These are phyloP conservation scores for Globisporangium echinulatum DNA, from an alignment of 352 stramenopile species.

Conservation along the genomic window DNA sequence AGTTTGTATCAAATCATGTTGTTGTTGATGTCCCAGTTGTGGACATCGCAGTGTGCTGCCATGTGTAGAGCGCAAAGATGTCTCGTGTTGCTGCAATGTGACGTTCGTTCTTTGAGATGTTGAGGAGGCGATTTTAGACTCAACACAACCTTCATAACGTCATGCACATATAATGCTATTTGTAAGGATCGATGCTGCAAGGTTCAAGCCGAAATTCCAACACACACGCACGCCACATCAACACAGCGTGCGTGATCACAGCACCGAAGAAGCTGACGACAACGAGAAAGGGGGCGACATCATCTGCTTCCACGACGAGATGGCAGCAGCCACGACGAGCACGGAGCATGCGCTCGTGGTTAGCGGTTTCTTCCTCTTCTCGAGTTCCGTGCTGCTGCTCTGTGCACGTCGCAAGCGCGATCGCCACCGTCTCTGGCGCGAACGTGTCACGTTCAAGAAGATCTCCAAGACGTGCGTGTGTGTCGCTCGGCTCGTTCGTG, in stretches of 20 bases:
- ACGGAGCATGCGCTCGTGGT: slow-evolving; percentile 34
- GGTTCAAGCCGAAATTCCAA: not conserved
- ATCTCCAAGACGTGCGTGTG: slow-evolving; percentile 68
- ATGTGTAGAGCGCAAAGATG: too few relatives aligned
- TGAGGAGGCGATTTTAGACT: too few relatives aligned
- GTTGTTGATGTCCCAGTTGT: too few relatives aligned
- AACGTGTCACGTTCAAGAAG: slow-evolving; percentile 81
- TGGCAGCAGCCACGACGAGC: not conserved
- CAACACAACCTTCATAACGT: too few relatives aligned
- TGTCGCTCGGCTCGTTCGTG: not conserved
- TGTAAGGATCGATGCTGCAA: too few relatives aligned
- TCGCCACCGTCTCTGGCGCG: slow-evolving; percentile 59
- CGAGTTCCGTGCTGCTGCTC: slow-evolving; percentile 52
- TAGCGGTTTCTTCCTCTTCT: slow-evolving; percentile 71
- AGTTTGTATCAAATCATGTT: too few relatives aligned
- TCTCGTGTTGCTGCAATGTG: too few relatives aligned
- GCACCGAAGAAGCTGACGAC: not conserved
- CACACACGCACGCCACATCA: not conserved
- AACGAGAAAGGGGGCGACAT: not conserved
- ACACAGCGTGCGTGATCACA: not conserved
- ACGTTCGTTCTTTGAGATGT: too few relatives aligned
- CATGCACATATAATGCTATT: too few relatives aligned
- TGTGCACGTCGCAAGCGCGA: slow-evolving; percentile 62
- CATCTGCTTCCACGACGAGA: not conserved
- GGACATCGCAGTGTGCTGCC: too few relatives aligned